phyloP scores from a whole-genome alignment of 176 grass and related monocot genomes.

The Musa troglodytarum region DNA sequence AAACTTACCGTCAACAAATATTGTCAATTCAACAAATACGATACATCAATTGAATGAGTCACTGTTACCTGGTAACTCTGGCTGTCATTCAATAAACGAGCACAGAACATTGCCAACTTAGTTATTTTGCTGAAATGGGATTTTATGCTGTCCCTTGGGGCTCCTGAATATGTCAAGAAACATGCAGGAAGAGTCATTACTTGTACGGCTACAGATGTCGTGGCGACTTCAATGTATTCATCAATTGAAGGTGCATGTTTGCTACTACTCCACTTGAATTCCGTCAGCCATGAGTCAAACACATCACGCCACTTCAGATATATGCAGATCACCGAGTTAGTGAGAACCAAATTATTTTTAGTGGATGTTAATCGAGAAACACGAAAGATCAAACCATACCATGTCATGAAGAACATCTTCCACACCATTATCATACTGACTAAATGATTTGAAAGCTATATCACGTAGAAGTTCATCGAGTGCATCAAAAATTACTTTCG shows the following conservation, averaged over 20 bases:
- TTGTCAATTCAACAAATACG: not conserved
- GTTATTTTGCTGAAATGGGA: not conserved
- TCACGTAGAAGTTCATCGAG: not conserved
- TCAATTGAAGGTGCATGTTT: not conserved
- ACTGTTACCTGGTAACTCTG: not conserved
- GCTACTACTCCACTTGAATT: not conserved
- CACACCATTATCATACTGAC: not conserved
- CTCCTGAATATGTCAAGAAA: not conserved
- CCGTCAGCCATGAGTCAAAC: not conserved
- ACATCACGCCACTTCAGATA: slow-evolving; percentile 1
- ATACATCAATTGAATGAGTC: too few species aligned
- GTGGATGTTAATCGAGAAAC: too few species aligned
- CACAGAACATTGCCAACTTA: not conserved
- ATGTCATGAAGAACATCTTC: not conserved
- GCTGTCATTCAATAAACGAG: not conserved
- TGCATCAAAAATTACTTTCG: not conserved
- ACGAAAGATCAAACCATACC: not conserved
- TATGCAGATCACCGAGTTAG: too few species aligned
- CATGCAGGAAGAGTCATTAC: slow-evolving; percentile 8
- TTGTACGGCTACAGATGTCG: not conserved
- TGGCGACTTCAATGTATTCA: not conserved
- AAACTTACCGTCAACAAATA: not conserved
- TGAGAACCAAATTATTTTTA: too few species aligned
- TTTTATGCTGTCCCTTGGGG: not conserved
- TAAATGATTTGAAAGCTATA: not conserved